Evolutionary conservation across 1,284 basidiomycete species (phyloP), one percentile per base, ranked within the genome.

Genomic region (Marasmius sp.): DNA sequence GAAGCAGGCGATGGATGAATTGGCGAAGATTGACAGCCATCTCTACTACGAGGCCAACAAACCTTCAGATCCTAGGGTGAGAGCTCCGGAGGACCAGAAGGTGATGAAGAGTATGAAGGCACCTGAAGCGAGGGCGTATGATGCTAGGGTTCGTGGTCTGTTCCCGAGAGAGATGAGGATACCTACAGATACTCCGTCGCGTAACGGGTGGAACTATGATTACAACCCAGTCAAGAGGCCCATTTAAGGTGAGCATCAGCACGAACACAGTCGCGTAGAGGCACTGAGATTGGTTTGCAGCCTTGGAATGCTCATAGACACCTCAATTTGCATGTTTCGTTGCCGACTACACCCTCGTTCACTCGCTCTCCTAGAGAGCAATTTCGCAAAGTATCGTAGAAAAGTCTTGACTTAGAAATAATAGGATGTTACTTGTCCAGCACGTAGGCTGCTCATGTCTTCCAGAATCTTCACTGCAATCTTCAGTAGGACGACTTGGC

Each of bases 121-220:
- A 6, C 80, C 84, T 27, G 89, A 93, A 75, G 85, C 84, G 71
- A 85, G 84, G 71, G 89, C 86, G 14, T 75, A 90, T 65, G 92
- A 94, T 73, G 85, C 89, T 12, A 83, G 93, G 68, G 83, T 93
- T 68, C 87, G 89, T 60, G 94, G 94, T 0, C 73, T 96, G 47
- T 91, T 96, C 74, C 94, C 94, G 61, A 84, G 92, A 61, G 92
- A 94, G 72, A 72, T 94, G 71, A 84, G 85, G 58, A 79, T 90
- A 63, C 92, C 92, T 41, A 85, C 89, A 4, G 92, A 94, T 67
- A 94, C 92, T 7, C 91, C 92, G 1, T 80, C 90, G 16, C 83
- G 81, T 61, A 78, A 78, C 43, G 92, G 92, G 1, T 94, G 92
- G 92, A 85, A 86, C 57, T 88, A 93, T 68, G 84, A 90, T n/a